Conservation (phyloP, 495 filamentous ascomycete genomes). For the Trichocladium uniseriatum region DNA sequence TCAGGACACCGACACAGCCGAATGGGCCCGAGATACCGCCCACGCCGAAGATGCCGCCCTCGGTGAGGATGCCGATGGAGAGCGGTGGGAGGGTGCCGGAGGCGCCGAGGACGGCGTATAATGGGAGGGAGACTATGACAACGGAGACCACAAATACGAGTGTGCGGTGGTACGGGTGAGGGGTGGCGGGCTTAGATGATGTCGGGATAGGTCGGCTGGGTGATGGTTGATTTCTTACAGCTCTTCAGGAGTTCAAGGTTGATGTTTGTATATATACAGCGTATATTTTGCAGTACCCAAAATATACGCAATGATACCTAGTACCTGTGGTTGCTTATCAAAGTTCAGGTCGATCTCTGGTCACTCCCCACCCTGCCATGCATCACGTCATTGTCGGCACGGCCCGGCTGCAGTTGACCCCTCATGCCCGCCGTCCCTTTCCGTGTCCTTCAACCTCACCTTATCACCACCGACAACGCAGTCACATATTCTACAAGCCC, state of each 20-base stretch:
- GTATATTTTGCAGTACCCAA: too few species aligned
- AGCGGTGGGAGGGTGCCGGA: neutral
- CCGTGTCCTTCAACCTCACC: neutral
- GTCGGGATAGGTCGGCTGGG: too few species aligned
- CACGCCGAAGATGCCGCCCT: neutral
- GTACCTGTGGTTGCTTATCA: too few species aligned
- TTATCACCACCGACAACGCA: too few species aligned
- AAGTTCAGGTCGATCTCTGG: neutral
- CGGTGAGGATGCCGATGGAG: conserved; percentile 2
- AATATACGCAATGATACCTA: too few species aligned
- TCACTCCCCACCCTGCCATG: neutral
- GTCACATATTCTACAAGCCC: too few species aligned
- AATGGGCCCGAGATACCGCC: conserved; percentile 13
- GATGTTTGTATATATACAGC: too few species aligned
- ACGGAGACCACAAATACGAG: conserved; percentile 13
- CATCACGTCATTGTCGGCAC: neutral
- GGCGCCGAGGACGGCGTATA: conserved; percentile 9
- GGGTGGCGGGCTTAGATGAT: neutral
- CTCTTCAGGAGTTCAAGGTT: too few species aligned
- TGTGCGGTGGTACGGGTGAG: conserved; percentile 8
- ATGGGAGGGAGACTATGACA: conserved; percentile 13
- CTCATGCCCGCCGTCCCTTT: too few species aligned
- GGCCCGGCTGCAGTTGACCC: neutral
- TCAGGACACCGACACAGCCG: conserved; percentile 14
- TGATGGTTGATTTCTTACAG: too few species aligned